phyloP scores from a whole-genome alignment of 768 basidiomycete species.

The Rhodotorula diobovata region DNA sequence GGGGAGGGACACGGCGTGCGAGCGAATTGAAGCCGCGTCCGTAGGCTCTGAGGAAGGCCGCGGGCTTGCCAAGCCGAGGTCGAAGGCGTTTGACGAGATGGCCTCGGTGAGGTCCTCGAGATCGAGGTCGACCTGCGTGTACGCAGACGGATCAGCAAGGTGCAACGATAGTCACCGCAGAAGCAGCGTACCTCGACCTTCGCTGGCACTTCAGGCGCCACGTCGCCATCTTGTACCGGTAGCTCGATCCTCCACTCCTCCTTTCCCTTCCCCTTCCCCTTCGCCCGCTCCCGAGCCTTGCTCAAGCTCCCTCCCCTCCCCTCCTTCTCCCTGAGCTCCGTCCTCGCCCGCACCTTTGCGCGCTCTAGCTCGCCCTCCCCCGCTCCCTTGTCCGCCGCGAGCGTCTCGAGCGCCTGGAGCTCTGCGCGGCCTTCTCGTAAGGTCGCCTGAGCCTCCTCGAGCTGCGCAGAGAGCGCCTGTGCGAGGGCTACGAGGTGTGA shows the following conservation, averaged over 20 bases:
- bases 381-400: conserved; percentile 12
- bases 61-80: conserved; percentile 7
- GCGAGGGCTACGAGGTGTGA: conserved; percentile 17
- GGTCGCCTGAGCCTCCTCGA: background rate
- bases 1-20: conserved; percentile 2
- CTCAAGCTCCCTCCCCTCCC: background rate
- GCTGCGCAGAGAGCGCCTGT: conserved; percentile 8
- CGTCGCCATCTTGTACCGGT: background rate
- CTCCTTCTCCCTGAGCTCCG: background rate
- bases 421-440: background rate
- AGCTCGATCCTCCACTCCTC: conserved; percentile 22
- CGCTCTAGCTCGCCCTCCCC: conserved; percentile 16
- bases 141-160: background rate
- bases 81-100: conserved; percentile 37
- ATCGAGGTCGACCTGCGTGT: conserved; percentile 30
- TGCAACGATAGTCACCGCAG: no score
- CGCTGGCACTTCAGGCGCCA: background rate
- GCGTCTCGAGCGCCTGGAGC: conserved; percentile 19
- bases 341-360: conserved; percentile 4
- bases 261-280: background rate
- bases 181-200: conserved; percentile 9
- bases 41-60: background rate
- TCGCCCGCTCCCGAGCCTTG: background rate
- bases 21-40: conserved; percentile 7
- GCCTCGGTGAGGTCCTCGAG: conserved; percentile 35